Base-by-base conservation (phyloP, 257 asterid genomes). In the Primulina eburnea region DNA sequence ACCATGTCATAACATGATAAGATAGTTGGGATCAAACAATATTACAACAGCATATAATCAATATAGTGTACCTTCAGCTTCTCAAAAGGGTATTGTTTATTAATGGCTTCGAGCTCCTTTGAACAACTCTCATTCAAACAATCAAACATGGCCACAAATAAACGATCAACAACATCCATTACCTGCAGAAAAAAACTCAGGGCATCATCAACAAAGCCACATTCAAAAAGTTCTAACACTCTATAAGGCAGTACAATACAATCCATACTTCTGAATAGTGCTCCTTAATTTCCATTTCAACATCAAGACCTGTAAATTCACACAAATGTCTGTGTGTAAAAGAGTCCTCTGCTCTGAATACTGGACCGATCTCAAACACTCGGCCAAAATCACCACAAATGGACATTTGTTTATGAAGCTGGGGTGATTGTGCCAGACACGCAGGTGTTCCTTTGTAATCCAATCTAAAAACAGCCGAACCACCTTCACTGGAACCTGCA, bases 241-340 rank as follows among this genome's bases (percentile, higher is more conserved):
- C 53, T 53, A 62, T 20, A 60, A 28, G 0, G 4, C 53, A 2
- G 17, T 4, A 43, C 5, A 16, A 24, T 6, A 16, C 56, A 50
- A 55, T 34, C 20, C 73, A 64, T 78, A 89, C 98, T 95, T 93
- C 98, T 50, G 94, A 80, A 68, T 93, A 93, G 73, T 90, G 95
- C 75, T 90, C 94, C 71, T 89, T 82, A n/a, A 93, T 90, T 79
- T 86, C 95, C 98, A 90, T 89, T 84, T 93, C 98, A 73, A 81
- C 94, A 64, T 92, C 98, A 79, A 92, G 98, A 28, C 98, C 97
- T 6, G 82, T 89, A 68, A 92, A 92, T 74, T 92, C 98, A 60
- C 98, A 92, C 81, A 92, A 78, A 84, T 92, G 98, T 76, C 98
- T 85, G 62, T 92, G 98, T 0, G 98, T 92, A 58, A 84, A 88